Percentiles rank a stretch among this genome's conserved stretches.
These are phyloP conservation scores for Scheffersomyces ergatensis DNA, from an alignment of 805 yeast species.

Conservation along the genomic window DNA sequence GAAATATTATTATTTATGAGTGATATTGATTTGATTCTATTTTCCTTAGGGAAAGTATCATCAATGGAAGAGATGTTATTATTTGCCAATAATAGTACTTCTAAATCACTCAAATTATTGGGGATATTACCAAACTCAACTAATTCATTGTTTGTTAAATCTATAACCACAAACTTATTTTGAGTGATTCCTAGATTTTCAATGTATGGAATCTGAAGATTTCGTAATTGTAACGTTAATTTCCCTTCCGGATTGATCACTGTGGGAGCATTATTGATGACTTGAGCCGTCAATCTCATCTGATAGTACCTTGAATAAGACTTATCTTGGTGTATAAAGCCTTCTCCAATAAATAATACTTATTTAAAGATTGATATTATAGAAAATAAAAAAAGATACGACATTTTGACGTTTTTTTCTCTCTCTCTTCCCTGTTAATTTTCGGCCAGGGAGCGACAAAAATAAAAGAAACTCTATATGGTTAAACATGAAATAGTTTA, in stretches of 20 bases:
- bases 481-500: no score
- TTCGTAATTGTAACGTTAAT: conserved; percentile 33
- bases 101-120: conserved; percentile 28
- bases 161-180: conserved; percentile 51
- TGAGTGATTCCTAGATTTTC: conserved; percentile 34
- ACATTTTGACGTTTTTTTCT: no score
- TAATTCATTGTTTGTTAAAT: conserved; percentile 75
- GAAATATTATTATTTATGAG: conserved; percentile 52
- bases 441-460: no score
- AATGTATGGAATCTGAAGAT: conserved; percentile 27
- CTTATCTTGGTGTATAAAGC: no score
- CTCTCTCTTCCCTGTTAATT: no score
- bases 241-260: conserved; percentile 34
- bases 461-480: no score
- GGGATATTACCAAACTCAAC: conserved; percentile 49
- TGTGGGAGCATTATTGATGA: conserved; percentile 27
- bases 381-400: no score
- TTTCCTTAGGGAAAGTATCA: conserved; percentile 26
- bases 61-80: conserved; percentile 51
- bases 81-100: conserved; percentile 58
- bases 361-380: no score
- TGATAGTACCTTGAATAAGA: no score
- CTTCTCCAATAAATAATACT: no score
- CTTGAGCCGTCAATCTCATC: conserved; percentile 36
- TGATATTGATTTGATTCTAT: conserved; percentile 45